Evolutionary conservation across 148 eudicot genomes (phyloP).

Genomic region (Arctostaphylos glauca): DNA sequence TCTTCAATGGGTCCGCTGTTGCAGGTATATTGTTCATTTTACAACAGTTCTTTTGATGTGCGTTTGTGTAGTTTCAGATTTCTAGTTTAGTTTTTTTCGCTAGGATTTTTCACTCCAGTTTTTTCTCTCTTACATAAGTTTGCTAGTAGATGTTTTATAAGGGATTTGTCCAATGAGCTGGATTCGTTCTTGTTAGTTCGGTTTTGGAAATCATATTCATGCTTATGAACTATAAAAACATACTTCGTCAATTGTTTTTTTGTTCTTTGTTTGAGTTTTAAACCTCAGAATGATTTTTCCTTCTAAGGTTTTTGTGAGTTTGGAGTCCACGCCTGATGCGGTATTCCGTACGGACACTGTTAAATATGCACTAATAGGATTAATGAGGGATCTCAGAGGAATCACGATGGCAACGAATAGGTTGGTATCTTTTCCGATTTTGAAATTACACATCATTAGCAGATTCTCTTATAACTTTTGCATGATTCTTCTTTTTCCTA

Average conservation of each 20-base stretch:
- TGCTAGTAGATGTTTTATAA: not conserved
- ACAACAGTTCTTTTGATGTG: not conserved
- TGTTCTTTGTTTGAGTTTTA: slow-evolving; percentile 10
- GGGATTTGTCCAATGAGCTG: not conserved
- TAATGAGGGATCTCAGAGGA: slow-evolving; percentile 96
- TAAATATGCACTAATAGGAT: slow-evolving; percentile 77
- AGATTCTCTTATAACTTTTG: slow-evolving; percentile 14
- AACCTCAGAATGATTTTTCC: slow-evolving; percentile 5
- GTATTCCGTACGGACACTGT: slow-evolving; percentile 77
- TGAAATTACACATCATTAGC: not conserved
- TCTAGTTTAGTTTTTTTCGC: not conserved
- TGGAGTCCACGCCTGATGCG: slow-evolving; percentile 78
- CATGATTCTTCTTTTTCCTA: slow-evolving; percentile 16
- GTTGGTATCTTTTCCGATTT: slow-evolving; percentile 30
- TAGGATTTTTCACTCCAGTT: not conserved
- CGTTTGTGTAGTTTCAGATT: not conserved
- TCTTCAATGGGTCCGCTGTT: slow-evolving; percentile 84
- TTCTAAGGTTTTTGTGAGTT: slow-evolving; percentile 61
- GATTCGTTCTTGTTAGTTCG: not conserved
- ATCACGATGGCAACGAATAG: slow-evolving; percentile 94
- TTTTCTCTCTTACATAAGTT: not conserved
- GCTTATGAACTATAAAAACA: not conserved
- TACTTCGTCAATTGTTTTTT: not conserved
- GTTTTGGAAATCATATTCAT: slow-evolving; percentile 4
- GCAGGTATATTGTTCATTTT: slow-evolving; percentile 38